Percentiles rank a stretch among this genome's conserved stretches.
Conservation (phyloP, 495 filamentous ascomycete genomes). For the Lophium mytilinum region DNA sequence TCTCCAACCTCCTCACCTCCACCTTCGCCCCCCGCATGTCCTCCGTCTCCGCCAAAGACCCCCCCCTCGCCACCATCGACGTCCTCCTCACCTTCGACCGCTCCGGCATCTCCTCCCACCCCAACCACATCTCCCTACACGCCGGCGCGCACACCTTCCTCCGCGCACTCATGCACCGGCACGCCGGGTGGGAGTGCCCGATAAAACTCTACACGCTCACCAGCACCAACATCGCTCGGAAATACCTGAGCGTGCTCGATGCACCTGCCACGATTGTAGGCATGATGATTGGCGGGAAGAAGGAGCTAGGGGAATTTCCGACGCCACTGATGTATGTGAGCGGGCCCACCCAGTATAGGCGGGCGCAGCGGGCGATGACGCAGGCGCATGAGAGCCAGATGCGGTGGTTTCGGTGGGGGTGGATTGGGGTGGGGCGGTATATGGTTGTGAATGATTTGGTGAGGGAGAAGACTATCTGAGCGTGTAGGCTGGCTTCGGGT, state of each 20-base stretch:
- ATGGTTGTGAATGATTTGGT: constrained; percentile 91
- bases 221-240: constrained; percentile 59
- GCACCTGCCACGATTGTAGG: constrained; percentile 51
- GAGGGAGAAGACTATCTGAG: constrained; percentile 44
- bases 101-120: constrained; percentile 71
- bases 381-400: constrained; percentile 88
- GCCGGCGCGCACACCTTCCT: constrained; percentile 71
- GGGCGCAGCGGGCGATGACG: constrained; percentile 78
- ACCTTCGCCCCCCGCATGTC: constrained; percentile 59
- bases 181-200: constrained; percentile 59
- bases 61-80: constrained; percentile 55
- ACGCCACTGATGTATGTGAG: constrained; percentile 61
- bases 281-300: constrained; percentile 22
- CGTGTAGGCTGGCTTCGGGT: too few relatives aligned
- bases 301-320: constrained; percentile 37
- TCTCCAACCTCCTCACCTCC: constrained; percentile 57
- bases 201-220: constrained; percentile 78
- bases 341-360: constrained; percentile 49
- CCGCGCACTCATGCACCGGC: constrained; percentile 50
- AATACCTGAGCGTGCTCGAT: constrained; percentile 75
- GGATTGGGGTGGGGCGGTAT: constrained; percentile 84
- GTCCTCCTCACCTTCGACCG: constrained; percentile 82
- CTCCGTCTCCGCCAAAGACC: constrained; percentile 29
- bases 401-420: constrained; percentile 96
- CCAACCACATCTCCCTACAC: constrained; percentile 84